A percentile compares a stretch with the other conserved stretches of the same genome.
These are phyloP conservation scores for Solanum okadae DNA, from an alignment of 257 asterid species.

Conservation along the genomic window DNA sequence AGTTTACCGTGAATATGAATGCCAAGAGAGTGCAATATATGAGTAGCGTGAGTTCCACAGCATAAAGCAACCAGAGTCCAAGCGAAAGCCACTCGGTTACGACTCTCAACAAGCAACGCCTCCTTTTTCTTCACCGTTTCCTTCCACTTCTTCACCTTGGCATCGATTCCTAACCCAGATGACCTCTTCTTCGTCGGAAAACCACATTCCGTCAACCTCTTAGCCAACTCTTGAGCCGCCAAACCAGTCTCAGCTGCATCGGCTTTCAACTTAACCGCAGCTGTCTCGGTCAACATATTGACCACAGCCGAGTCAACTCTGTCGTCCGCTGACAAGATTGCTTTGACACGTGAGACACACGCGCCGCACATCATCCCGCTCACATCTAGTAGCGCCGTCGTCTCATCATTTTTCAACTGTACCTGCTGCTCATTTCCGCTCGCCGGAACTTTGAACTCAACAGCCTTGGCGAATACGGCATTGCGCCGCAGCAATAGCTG, in stretches of 20 bases:
- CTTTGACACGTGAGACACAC: conserved; percentile 81
- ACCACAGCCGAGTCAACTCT: conserved; percentile 87
- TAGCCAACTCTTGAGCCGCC: conserved; percentile 56
- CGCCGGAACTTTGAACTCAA: conserved; percentile 30
- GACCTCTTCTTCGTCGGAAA: conserved; percentile 72
- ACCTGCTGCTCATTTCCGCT: background rate
- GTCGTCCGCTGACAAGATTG: conserved; percentile 63
- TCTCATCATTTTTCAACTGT: conserved; percentile 21
- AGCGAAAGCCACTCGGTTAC: conserved; percentile 76
- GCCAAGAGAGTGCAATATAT: conserved; percentile 78
- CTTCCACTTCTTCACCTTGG: conserved; percentile 85
- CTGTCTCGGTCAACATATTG: conserved; percentile 88
- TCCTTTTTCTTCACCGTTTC: conserved; percentile 80
- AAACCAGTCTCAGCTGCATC: background rate
- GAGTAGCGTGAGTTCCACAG: conserved; percentile 87
- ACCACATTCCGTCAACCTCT: conserved; percentile 65
- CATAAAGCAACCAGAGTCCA: conserved; percentile 95
- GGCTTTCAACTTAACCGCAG: conserved; percentile 70
- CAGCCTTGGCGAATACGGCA: conserved; percentile 43
- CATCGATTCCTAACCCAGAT: conserved; percentile 75
- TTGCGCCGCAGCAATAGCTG: conserved; percentile 14
- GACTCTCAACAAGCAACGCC: conserved; percentile 57
- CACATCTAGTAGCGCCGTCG: conserved; percentile 60
- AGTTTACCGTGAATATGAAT: conserved; percentile 80
- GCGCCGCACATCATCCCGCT: conserved; percentile 99